A percentile compares a stretch with the other conserved stretches of the same genome.
Evolutionary conservation across 2,329 filamentous ascomycete species (phyloP).

Genomic region (Triangularia verruculosa): DNA sequence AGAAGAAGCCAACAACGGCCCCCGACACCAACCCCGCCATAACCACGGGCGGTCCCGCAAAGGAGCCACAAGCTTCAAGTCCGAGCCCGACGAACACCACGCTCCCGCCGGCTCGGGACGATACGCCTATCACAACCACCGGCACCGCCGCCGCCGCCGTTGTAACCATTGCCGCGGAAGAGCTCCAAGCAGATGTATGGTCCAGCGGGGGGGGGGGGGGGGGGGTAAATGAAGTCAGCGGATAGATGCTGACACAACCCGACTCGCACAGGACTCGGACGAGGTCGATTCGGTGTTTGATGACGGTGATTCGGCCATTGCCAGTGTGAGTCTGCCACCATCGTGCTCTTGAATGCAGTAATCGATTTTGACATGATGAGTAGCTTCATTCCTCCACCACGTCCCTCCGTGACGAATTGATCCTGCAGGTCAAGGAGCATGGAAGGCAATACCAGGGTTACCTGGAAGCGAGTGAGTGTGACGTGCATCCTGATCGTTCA

Average conservation of each 20-base stretch:
- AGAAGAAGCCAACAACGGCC: background rate
- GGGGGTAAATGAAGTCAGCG: background rate
- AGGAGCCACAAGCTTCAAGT: background rate
- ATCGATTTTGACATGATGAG: too few relatives aligned
- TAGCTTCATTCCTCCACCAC: conserved; percentile 17
- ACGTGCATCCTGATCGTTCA: background rate
- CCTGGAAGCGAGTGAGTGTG: conserved; percentile 29
- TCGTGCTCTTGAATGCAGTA: background rate
- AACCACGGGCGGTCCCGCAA: background rate
- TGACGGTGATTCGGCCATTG: conserved; percentile 17
- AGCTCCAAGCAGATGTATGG: background rate
- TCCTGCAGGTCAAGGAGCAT: conserved; percentile 23
- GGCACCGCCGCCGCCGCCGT: background rate
- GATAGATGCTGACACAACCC: background rate
- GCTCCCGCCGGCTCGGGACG: background rate
- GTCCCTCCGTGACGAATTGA: conserved; percentile 14
- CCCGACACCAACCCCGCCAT: background rate
- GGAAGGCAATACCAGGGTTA: conserved; percentile 29
- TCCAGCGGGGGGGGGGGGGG: background rate
- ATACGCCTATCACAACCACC: background rate
- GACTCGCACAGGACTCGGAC: conserved; percentile 1
- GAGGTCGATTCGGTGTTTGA: conserved; percentile 7
- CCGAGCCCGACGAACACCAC: background rate
- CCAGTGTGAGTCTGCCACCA: conserved; percentile 7
- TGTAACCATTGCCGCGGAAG: background rate